A percentile compares a stretch with the other conserved stretches of the same genome.
Conservation (phyloP, 176 grass and related monocot genomes). For the Miscanthus lutarioriparius region DNA sequence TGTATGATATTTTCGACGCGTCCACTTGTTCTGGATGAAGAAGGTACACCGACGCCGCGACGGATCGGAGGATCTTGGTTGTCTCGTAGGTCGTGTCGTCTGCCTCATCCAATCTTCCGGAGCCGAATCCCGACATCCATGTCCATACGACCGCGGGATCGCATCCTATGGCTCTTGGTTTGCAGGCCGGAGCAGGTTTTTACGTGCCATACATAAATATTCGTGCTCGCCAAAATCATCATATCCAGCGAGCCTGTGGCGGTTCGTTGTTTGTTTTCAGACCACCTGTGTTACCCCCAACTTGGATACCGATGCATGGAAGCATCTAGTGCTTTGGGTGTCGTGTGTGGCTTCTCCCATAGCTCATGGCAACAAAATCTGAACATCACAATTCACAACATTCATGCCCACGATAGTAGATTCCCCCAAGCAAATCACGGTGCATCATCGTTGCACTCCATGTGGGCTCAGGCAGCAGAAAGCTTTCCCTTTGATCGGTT, state of each 20-base stretch:
- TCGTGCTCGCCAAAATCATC: not conserved
- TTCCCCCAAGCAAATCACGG: too few species aligned
- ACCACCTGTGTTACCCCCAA: not conserved
- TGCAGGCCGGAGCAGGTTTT: not conserved
- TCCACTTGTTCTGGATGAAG: not conserved
- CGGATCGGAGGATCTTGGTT: not conserved
- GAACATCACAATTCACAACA: not conserved
- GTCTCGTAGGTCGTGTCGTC: conserved; percentile 15
- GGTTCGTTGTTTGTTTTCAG: not conserved
- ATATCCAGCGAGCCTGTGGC: not conserved
- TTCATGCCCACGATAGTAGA: not conserved
- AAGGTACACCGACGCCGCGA: not conserved
- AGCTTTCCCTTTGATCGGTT: too few species aligned
- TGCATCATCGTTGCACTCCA: too few species aligned
- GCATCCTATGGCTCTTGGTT: not conserved
- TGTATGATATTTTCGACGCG: conserved; percentile 18
- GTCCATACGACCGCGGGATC: not conserved
- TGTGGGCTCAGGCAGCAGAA: too few species aligned
- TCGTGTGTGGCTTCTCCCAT: too few species aligned
- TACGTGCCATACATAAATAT: conserved; percentile 19
- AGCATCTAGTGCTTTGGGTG: not conserved
- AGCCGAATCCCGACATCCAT: not conserved
- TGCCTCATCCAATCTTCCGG: not conserved
- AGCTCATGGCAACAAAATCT: not conserved
- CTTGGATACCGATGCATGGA: not conserved